phyloP scores from a whole-genome alignment of 2,329 filamentous ascomycete genomes.

The Paecilomyces fulvus region DNA sequence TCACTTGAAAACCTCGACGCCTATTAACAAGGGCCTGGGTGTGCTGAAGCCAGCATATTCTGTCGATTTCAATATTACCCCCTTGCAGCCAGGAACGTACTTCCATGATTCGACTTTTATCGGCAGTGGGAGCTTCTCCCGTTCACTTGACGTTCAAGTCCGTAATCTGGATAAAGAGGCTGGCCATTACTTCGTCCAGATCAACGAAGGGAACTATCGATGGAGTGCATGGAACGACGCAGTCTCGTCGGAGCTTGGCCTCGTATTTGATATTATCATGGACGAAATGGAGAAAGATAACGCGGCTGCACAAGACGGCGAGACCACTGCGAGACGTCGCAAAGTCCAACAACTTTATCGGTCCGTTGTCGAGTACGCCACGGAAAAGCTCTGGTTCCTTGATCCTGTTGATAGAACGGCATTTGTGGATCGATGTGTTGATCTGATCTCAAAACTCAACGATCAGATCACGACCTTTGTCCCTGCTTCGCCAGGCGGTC shows the following conservation, averaged over 20 bases:
- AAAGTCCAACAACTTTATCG: conserved; percentile 20
- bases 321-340: conserved; percentile 6
- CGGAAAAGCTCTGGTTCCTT: conserved; percentile 42
- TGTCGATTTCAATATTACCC: conserved; percentile 44
- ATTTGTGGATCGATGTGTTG: conserved; percentile 33
- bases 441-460: conserved; percentile 31
- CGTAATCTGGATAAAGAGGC: conserved; percentile 37
- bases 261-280: conserved; percentile 26
- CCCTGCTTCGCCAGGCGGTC: conserved; percentile 9
- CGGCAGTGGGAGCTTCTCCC: conserved; percentile 47
- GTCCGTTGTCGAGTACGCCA: conserved; percentile 42
- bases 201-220: conserved; percentile 25
- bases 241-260: conserved; percentile 39
- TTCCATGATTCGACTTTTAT: conserved; percentile 51
- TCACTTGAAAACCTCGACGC: conserved; percentile 1
- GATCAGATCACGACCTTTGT: conserved; percentile 20
- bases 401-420: conserved; percentile 46
- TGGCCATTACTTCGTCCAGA: conserved; percentile 31
- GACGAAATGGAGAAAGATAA: conserved; percentile 12
- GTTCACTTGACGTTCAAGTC: conserved; percentile 32
- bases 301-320: background rate
- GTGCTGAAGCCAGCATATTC: conserved; percentile 44
- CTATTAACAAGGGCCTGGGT: conserved; percentile 35
- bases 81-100: conserved; percentile 44
- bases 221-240: conserved; percentile 51